Evolutionary conservation across 1,284 basidiomycete genomes (phyloP).

Genomic region (Dichomitus squalens): DNA sequence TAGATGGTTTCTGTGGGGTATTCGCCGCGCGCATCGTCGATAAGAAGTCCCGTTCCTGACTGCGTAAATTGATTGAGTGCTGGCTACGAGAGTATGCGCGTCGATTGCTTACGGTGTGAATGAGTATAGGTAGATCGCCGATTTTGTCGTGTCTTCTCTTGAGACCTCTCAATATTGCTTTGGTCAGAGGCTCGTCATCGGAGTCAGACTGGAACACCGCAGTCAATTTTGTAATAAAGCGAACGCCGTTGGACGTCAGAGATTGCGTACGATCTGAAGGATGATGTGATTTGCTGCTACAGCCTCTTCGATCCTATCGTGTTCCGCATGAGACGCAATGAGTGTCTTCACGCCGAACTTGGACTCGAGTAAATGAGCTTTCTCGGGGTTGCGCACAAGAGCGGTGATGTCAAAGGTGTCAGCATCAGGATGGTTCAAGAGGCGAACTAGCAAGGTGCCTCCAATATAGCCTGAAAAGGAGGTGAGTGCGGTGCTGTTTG

Average conservation of each 20-base stretch:
- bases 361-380: slow-evolving; percentile 28
- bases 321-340: slow-evolving; percentile 27
- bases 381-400: slow-evolving; percentile 26
- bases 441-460: slow-evolving; percentile 26
- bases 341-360: slow-evolving; percentile 17
- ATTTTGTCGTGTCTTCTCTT: slow-evolving; percentile 42
- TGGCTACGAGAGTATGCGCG: background rate
- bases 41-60: slow-evolving; percentile 39
- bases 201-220: slow-evolving; percentile 39
- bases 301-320: slow-evolving; percentile 26
- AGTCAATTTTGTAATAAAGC: no score
- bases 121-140: slow-evolving; percentile 44
- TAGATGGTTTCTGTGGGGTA: slow-evolving; percentile 34
- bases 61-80: slow-evolving; percentile 9
- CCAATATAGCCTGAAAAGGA: slow-evolving; percentile 31
- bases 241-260: background rate
- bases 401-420: slow-evolving; percentile 26
- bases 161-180: slow-evolving; percentile 45
- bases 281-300: slow-evolving; percentile 29
- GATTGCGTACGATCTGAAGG: slow-evolving; percentile 27
- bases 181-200: slow-evolving; percentile 41
- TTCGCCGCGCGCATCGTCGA: slow-evolving; percentile 35
- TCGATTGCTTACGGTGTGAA: slow-evolving; percentile 47
- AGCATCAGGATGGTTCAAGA: slow-evolving; percentile 25
- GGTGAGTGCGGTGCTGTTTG: background rate